phyloP scores from a whole-genome alignment of 805 yeast genomes.

The Zygosaccharomyces pseudorouxii region DNA sequence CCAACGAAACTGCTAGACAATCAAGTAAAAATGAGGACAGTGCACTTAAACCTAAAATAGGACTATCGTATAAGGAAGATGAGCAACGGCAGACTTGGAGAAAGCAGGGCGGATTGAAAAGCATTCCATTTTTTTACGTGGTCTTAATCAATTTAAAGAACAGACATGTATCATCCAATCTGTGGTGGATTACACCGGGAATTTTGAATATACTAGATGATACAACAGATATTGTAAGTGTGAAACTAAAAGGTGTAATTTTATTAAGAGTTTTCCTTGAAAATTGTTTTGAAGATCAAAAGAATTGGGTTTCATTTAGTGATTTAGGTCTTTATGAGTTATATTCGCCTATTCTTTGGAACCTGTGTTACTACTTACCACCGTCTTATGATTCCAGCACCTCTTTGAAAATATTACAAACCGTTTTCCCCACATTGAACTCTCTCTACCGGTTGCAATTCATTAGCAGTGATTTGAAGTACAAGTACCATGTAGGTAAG shows the following conservation, averaged over 20 bases:
- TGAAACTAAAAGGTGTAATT: conserved; percentile 26
- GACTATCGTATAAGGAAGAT: conserved; percentile 21
- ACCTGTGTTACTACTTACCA: conserved; percentile 29
- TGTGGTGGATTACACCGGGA: conserved; percentile 36
- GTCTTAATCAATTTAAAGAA: conserved; percentile 18
- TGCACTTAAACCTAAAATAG: conserved; percentile 35
- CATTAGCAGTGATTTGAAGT: conserved; percentile 1
- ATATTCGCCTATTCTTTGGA: conserved; percentile 24
- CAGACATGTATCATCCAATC: conserved; percentile 23
- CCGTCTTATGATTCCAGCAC: conserved; percentile 22
- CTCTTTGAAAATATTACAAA: conserved; percentile 16
- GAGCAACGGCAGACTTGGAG: conserved; percentile 21
- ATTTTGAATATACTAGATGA: conserved; percentile 32
- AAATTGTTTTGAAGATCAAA: conserved; percentile 12
- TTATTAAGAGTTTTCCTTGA: conserved; percentile 21
- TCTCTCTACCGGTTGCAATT: conserved; percentile 21
- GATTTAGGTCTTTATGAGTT: conserved; percentile 27
- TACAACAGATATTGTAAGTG: conserved; percentile 23
- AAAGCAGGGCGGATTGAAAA: conserved; percentile 22
- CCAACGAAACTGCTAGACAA: not conserved
- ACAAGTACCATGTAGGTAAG: conserved; percentile 14
- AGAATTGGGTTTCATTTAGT: conserved; percentile 22
- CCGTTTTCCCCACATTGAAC: conserved; percentile 22
- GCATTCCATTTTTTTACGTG: conserved; percentile 25
- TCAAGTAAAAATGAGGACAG: not conserved